Evolutionary conservation across 2,329 filamentous ascomycete species (phyloP), one percentile per base, ranked within the genome.

Genomic region (Diaporthe helianthi): DNA sequence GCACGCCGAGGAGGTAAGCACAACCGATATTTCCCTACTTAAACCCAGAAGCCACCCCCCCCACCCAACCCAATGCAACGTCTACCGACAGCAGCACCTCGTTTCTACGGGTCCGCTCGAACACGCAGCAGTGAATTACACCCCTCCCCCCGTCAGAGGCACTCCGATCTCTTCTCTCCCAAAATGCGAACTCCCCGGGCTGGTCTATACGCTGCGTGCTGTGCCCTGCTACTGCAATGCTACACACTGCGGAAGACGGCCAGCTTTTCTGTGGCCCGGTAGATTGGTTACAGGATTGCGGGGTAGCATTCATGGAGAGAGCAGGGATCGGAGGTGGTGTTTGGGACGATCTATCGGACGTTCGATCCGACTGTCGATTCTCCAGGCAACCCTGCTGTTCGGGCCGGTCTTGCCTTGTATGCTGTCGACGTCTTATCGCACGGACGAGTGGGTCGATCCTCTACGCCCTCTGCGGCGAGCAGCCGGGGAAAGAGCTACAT

Each of bases 1-100:
- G 85, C 93, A 97, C 86, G 94, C 94, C 84, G 85, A 92, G 83
- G 87, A 98, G 79, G 93, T 97, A 80, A 81, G 84, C 80, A 54
- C 31, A 15, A 5, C 38, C 22, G 29, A 19, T 13, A 1, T 17
- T 41, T 51, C 15, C 38, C n/a, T 36, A 54, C 49, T n/a, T 9
- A 26, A 66, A 33, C 53, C 24, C 54, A 31, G 36, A 41, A 69
- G 51, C 67, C 64, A n/a, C n/a, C n/a, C n/a, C n/a, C n/a, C n/a
- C n/a, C n/a, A n/a, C n/a, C n/a, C n/a, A n/a, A n/a, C 19, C 41
- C 55, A 47, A 63, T 49, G 58, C 47, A 60, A 31, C n/a, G 44
- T 49, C 51, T 31, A 61, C 51, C 51, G 51, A 61, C 61, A 47
- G 41, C 58, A 49, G 58, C 29, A 36, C 19, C 19, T 63, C 44